Conservation (phyloP, 2,329 filamentous ascomycete species). For the Aspergillus tubingensis region DNA sequence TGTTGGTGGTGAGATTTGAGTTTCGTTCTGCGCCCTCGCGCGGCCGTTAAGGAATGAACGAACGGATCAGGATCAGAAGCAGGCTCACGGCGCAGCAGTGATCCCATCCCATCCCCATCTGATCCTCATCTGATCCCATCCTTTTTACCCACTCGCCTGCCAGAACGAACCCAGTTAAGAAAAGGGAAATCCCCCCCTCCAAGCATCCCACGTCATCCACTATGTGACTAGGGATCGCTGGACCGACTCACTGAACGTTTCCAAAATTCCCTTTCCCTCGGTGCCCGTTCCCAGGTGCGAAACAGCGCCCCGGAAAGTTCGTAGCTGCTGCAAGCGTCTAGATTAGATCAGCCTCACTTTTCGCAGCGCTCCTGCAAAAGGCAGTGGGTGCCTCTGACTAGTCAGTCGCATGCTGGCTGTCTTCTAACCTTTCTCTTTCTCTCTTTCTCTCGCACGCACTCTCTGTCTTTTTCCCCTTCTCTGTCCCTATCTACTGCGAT, state of each 20-base stretch:
- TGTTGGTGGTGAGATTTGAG: not conserved
- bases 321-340: constrained; percentile 14
- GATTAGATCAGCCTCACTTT: constrained; percentile 22
- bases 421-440: constrained; percentile 9
- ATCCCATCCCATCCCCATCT: too few relatives aligned
- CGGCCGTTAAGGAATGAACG: constrained; percentile 2
- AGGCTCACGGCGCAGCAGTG: not conserved
- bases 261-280: constrained; percentile 1
- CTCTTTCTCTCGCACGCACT: constrained; percentile 9
- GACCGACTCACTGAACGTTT: not conserved
- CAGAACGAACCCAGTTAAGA: not conserved
- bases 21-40: constrained; percentile 4
- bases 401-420: constrained; percentile 12
- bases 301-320: constrained; percentile 6
- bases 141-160: not conserved
- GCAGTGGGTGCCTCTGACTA: constrained; percentile 19
- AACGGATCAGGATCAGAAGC: not conserved
- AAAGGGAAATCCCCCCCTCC: not conserved
- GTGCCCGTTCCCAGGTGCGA: constrained; percentile 7
- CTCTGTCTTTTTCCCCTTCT: constrained; percentile 1
- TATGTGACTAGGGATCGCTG: constrained; percentile 4
- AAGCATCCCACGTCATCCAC: constrained; percentile 16
- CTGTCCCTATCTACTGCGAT: not conserved
- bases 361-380: constrained; percentile 9
- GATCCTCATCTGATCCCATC: not conserved